Evolutionary conservation across 2,329 filamentous ascomycete species (phyloP), one percentile per base, ranked within the genome.

Genomic region (Tolypocladium cylindrosporum): DNA sequence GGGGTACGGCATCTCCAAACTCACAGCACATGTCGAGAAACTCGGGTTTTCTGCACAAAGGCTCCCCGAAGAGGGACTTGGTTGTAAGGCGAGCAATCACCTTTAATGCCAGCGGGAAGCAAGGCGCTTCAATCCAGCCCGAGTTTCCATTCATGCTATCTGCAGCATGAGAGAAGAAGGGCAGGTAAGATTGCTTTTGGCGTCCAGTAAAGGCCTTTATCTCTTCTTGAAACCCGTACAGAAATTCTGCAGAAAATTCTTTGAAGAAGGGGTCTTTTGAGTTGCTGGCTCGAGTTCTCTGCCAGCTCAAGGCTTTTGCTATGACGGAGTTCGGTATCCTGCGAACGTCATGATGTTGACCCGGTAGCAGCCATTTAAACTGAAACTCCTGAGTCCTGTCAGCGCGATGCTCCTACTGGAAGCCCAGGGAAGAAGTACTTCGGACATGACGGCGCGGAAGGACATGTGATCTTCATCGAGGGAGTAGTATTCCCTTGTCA

Each of bases 251-350:
- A 13, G 59, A 59, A 36, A 62, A 61, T 13, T 57, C 54, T 41
- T 50, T 27, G 57, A 62, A 62, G 51, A 60, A 62, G 2, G 61
- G 45, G 31, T 61, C 61, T 5, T 56, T 24, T 27, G 56, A 19
- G 14, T 60, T 62, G 43, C 45, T 59, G 24, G 61, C 54, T n/a
- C 57, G 57, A 13, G 50, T 58, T 8, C 56, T 56, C 55, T 62
- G 61, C 61, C 61, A 62, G 36, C 54, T 59, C 27, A 62, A n/a
- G 1, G 57, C 61, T 34, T 61, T 60, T 14, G 57, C 61, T 14
- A 62, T 59, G 43, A 61, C 54, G 5, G 54, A 50, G 52, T 55
- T 60, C 10, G 61, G 61, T 11, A 62, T 58, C 43, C 57, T 57
- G 48, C n/a, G 34, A 37, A 58, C 41, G 48, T 52, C 34, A 41